Conservation (phyloP, 331 rosid species). For the Pyracantha coccinea region DNA sequence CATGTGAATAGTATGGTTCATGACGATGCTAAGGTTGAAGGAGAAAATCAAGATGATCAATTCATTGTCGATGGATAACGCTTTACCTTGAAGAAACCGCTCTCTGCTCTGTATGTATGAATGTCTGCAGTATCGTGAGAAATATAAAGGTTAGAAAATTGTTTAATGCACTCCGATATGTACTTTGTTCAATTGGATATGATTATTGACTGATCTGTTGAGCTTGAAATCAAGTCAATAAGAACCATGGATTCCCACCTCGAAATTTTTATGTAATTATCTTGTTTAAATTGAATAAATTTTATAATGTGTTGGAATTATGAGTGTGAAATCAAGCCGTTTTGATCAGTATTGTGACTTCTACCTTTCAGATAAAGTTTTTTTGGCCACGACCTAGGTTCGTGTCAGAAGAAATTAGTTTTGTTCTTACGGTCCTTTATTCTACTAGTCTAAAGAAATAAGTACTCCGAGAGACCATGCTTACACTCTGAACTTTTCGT, state of each 20-base stretch:
- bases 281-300: conserved; percentile 7
- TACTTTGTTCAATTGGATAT: conserved; percentile 32
- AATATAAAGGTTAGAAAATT: conserved; percentile 42
- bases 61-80: conserved; percentile 79
- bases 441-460: background rate
- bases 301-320: background rate
- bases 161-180: conserved; percentile 38
- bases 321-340: background rate
- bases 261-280: conserved; percentile 14
- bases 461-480: background rate
- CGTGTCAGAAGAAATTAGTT: background rate
- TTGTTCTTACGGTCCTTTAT: background rate
- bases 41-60: conserved; percentile 87
- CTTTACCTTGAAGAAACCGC: conserved; percentile 4
- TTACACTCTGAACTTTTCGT: background rate
- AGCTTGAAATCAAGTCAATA: conserved; percentile 5
- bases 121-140: conserved; percentile 29
- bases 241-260: background rate
- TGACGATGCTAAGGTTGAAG: conserved; percentile 77
- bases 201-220: conserved; percentile 31
- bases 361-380: background rate
- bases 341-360: background rate
- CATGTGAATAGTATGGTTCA: conserved; percentile 84
- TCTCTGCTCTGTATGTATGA: conserved; percentile 22
- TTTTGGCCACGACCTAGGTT: background rate